phyloP scores from a whole-genome alignment of 805 yeast genomes.

The Saccharomycopsis fibuligera region DNA sequence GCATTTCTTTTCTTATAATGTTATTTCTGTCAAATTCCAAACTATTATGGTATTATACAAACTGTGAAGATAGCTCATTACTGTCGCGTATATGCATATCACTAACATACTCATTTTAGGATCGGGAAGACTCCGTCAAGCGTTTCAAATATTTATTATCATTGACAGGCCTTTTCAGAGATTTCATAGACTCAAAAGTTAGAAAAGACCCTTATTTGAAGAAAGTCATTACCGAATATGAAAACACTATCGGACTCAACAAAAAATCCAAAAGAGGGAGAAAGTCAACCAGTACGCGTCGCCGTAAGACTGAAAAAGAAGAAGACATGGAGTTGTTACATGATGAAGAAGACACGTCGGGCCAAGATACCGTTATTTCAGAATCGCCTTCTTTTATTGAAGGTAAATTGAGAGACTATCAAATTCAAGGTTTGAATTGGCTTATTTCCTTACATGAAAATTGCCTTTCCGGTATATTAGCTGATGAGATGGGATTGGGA shows the following conservation, averaged over 20 bases:
- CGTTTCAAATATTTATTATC: slow-evolving; percentile 78
- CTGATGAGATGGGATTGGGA: slow-evolving; percentile 98
- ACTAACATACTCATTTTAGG: slow-evolving; percentile 24
- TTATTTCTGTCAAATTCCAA: neutral
- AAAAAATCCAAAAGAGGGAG: slow-evolving; percentile 23
- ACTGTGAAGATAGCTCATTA: neutral
- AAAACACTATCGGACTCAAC: slow-evolving; percentile 38
- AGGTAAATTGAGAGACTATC: slow-evolving; percentile 84
- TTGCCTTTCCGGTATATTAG: slow-evolving; percentile 83
- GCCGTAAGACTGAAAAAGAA: slow-evolving; percentile 88
- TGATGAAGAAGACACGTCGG: slow-evolving; percentile 59
- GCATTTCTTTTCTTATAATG: neutral
- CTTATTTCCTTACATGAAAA: slow-evolving; percentile 82
- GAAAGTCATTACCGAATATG: slow-evolving; percentile 51
- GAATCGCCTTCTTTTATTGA: slow-evolving; percentile 74
- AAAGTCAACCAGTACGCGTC: slow-evolving; percentile 33
- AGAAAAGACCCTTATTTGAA: slow-evolving; percentile 70
- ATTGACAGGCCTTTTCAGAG: slow-evolving; percentile 79
- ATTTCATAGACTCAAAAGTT: slow-evolving; percentile 77
- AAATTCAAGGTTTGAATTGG: slow-evolving; percentile 95
- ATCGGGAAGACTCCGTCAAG: slow-evolving; percentile 62
- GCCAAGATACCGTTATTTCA: slow-evolving; percentile 64
- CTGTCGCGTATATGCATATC: neutral
- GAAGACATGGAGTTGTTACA: slow-evolving; percentile 89
- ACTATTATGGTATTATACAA: neutral